A percentile compares a stretch with the other conserved stretches of the same genome.
These are phyloP conservation scores for Metschnikowia noctiluminum DNA, from an alignment of 805 yeast species.

Conservation along the genomic window DNA sequence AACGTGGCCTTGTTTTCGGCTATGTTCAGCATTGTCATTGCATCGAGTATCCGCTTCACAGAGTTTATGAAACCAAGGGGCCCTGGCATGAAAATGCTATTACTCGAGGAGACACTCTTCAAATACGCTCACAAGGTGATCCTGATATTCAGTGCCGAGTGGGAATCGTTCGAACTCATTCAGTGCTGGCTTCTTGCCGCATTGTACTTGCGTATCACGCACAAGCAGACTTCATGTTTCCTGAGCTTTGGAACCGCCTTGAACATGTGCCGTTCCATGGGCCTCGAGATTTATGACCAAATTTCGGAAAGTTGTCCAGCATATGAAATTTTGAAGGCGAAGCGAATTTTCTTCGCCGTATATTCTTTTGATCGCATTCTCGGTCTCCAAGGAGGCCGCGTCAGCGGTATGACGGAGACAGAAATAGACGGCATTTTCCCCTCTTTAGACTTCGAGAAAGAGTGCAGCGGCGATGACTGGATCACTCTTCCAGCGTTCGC, in stretches of 20 bases:
- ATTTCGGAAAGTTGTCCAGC: constrained; percentile 22
- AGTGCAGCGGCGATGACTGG: constrained; percentile 45
- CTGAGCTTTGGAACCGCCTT: constrained; percentile 42
- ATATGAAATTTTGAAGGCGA: constrained; percentile 45
- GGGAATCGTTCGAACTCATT: constrained; percentile 50
- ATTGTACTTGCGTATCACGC: constrained; percentile 41
- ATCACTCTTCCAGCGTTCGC: constrained; percentile 44
- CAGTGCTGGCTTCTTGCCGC: constrained; percentile 49
- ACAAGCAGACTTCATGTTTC: constrained; percentile 44
- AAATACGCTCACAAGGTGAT: constrained; percentile 37
- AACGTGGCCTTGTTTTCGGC: constrained; percentile 51
- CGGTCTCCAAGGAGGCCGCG: constrained; percentile 51
- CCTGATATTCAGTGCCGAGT: constrained; percentile 42
- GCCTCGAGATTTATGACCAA: constrained; percentile 31
- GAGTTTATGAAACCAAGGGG: constrained; percentile 34
- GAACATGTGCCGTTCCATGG: constrained; percentile 44
- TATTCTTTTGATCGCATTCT: constrained; percentile 52
- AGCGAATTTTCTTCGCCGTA: constrained; percentile 53
- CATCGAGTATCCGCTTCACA: constrained; percentile 48
- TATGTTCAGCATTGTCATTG: constrained; percentile 45
- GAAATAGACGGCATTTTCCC: constrained; percentile 38
- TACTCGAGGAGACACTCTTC: constrained; percentile 42
- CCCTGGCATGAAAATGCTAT: constrained; percentile 22
- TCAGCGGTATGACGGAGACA: constrained; percentile 31
- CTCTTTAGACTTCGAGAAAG: constrained; percentile 24